Conservation (phyloP, 495 filamentous ascomycete species). For the Aspergillus conjunctus region DNA sequence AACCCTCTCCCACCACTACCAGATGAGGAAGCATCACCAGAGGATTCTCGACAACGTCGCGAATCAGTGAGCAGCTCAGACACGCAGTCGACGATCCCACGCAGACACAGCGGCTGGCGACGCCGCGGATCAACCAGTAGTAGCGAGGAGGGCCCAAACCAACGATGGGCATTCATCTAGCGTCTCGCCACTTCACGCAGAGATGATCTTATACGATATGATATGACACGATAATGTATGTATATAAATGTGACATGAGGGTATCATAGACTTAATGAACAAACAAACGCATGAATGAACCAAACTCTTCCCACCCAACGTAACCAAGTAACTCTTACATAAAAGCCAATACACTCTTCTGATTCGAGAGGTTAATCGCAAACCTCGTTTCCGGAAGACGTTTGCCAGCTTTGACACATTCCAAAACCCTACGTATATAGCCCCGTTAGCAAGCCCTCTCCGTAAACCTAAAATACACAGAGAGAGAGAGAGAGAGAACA, state of each 20-base stretch:
- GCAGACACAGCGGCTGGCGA: conserved; percentile 39
- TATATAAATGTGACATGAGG: conserved; percentile 33
- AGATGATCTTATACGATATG: conserved; percentile 24
- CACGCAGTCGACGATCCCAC: conserved; percentile 18
- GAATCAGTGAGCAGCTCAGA: conserved; percentile 18
- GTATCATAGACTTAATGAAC: conserved; percentile 22
- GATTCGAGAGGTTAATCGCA: conserved; percentile 58
- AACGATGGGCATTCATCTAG: conserved; percentile 28
- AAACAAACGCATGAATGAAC: conserved; percentile 14
- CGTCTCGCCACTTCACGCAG: background rate
- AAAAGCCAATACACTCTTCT: conserved; percentile 61
- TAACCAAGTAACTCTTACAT: conserved; percentile 13
- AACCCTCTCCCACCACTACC: conserved; percentile 29
- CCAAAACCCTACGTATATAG: conserved; percentile 62
- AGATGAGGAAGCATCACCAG: conserved; percentile 20
- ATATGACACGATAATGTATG: conserved; percentile 30
- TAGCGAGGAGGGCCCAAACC: conserved; percentile 14
- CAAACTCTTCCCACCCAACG: conserved; percentile 16
- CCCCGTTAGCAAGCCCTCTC: conserved; percentile 3
- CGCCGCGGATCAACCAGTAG: conserved; percentile 31
- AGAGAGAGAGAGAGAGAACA: conserved; percentile 30
- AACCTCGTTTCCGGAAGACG: conserved; percentile 76
- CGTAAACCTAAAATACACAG: conserved; percentile 9
- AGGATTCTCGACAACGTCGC: conserved; percentile 7
- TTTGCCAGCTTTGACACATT: conserved; percentile 75